Conservation (phyloP, 192 early-diverging fungal species). For the Mortierella antarctica region DNA sequence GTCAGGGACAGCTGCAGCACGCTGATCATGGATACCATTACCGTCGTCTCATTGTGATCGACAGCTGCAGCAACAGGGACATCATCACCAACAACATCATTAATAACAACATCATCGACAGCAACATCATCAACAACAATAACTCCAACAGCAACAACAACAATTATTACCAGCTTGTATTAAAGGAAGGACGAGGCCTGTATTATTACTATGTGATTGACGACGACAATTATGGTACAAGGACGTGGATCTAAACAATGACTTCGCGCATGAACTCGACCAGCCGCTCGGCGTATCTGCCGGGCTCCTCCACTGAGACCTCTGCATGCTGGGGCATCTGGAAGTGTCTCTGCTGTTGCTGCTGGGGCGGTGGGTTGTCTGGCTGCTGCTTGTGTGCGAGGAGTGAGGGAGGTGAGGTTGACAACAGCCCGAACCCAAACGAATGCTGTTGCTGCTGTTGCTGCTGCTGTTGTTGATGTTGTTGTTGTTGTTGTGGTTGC, state of each 20-base stretch:
- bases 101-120: too few species aligned
- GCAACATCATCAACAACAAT: too few species aligned
- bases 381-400: not conserved
- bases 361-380: not conserved
- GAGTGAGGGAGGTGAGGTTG: not conserved
- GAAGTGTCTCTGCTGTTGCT: not conserved
- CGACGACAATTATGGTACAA: not conserved
- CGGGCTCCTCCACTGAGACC: constrained; percentile 49
- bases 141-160: too few species aligned
- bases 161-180: too few species aligned
- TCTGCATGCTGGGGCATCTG: constrained; percentile 27
- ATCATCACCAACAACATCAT: too few species aligned
- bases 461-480: constrained; percentile 2
- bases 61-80: too few species aligned
- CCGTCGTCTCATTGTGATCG: too few species aligned
- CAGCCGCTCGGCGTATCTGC: constrained; percentile 37
- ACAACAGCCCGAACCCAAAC: not conserved
- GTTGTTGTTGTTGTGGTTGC: not conserved
- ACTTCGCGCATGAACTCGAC: constrained; percentile 42
- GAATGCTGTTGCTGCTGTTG: not conserved
- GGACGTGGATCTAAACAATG: constrained; percentile 11
- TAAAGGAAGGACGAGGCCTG: too few species aligned
- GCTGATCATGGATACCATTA: too few species aligned
- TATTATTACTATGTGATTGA: too few species aligned
- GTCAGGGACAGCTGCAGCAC: too few species aligned